Evolutionary conservation across 371 early-diverging fungal genomes (phyloP).

Genomic region (Vairimorpha necatrix): DNA sequence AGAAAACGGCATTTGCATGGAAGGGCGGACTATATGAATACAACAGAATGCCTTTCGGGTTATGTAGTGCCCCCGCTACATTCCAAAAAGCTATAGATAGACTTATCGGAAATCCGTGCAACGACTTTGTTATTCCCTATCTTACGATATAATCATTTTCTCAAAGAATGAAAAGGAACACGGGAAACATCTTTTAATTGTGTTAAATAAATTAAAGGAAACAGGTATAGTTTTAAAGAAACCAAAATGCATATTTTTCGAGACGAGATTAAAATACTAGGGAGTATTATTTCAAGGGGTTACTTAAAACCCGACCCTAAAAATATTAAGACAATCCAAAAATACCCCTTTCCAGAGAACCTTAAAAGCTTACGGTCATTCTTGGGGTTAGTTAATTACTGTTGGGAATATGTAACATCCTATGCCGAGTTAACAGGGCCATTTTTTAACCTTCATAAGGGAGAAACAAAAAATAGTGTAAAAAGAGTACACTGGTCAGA

Average conservation of each 20-base stretch:
- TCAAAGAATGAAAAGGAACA: too few species aligned
- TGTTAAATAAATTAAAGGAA: too few species aligned
- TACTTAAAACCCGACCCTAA: constrained; percentile 19
- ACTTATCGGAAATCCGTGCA: constrained; percentile 8
- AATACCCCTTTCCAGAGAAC: not conserved
- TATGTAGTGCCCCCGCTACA: too few species aligned
- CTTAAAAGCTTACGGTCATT: constrained; percentile 25
- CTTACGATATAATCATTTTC: too few species aligned
- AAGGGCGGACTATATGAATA: too few species aligned
- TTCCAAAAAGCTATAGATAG: constrained; percentile 39
- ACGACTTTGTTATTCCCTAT: too few species aligned
- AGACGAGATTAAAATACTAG: constrained; percentile 43
- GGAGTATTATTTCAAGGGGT: not conserved
- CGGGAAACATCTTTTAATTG: too few species aligned
- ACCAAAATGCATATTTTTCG: constrained; percentile 5
- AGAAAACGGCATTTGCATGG: too few species aligned
- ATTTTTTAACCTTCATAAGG: not conserved
- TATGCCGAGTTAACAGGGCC: not conserved
- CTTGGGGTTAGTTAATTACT: constrained; percentile 31
- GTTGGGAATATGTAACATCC: not conserved
- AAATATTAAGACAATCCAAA: constrained; percentile 11
- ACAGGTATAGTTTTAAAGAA: constrained; percentile 11
- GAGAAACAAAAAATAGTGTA: not conserved
- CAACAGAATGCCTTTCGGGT: too few species aligned
- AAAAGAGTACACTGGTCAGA: not conserved